Conservation (phyloP, 306 rosid species). For the Quercus bicolor region DNA sequence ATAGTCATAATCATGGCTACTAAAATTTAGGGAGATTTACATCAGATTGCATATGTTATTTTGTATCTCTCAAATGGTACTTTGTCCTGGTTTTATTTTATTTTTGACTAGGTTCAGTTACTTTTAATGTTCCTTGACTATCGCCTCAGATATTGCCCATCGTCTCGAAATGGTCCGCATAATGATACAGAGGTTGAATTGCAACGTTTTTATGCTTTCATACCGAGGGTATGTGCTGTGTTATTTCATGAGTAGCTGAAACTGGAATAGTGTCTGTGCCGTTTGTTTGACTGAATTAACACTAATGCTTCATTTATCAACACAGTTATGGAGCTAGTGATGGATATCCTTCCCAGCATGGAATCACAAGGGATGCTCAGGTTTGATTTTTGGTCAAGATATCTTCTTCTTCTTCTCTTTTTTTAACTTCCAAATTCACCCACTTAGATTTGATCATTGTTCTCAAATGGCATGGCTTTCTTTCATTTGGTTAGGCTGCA, state of each 20-base stretch:
- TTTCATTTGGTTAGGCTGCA: constrained; percentile 64
- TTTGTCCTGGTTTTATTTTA: not conserved
- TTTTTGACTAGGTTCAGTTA: constrained; percentile 19
- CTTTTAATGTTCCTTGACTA: constrained; percentile 59
- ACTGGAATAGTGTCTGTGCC: constrained; percentile 3
- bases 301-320: constrained; percentile 17
- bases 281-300: constrained; percentile 23
- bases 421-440: not conserved
- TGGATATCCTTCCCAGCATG: constrained; percentile 95
- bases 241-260: constrained; percentile 1
- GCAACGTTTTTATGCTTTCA: constrained; percentile 96
- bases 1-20: constrained; percentile 6
- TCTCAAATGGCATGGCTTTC: not conserved
- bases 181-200: constrained; percentile 76
- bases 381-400: constrained; percentile 35
- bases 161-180: constrained; percentile 97
- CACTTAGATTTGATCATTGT: not conserved
- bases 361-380: constrained; percentile 92
- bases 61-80: not conserved
- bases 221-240: constrained; percentile 73
- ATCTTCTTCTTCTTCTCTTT: not conserved
- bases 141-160: constrained; percentile 86
- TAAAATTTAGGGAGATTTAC: not conserved
- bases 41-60: not conserved
- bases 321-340: constrained; percentile 96